Conservation (phyloP, 2,329 filamentous ascomycete genomes). For the Penicillium olsonii region DNA sequence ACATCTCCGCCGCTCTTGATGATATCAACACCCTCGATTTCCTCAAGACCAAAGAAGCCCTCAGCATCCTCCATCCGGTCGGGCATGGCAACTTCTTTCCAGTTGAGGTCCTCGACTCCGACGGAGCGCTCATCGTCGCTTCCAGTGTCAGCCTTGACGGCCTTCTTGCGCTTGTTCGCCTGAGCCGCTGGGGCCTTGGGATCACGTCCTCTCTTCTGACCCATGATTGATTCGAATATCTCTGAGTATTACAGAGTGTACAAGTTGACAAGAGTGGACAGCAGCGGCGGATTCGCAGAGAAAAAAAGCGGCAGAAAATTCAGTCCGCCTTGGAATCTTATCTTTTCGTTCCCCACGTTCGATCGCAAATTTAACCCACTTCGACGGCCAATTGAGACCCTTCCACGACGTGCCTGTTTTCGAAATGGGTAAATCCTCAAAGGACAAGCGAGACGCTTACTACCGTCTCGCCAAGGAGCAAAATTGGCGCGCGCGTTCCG, state of each 20-base stretch:
- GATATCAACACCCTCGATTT: conserved; percentile 89
- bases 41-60: conserved; percentile 88
- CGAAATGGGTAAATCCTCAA: conserved; percentile 91
- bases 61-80: conserved; percentile 86
- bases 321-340: conserved; percentile 35
- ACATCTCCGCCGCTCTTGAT: conserved; percentile 59
- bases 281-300: conserved; percentile 23
- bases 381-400: conserved; percentile 9
- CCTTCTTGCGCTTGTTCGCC: conserved; percentile 40
- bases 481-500: conserved; percentile 93
- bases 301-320: conserved; percentile 42
- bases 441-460: conserved; percentile 97
- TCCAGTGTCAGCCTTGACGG: conserved; percentile 15
- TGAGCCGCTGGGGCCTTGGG: conserved; percentile 29
- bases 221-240: conserved; percentile 27
- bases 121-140: conserved; percentile 31
- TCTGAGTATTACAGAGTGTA: conserved; percentile 1
- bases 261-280: conserved; percentile 5
- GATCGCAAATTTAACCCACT: conserved; percentile 22
- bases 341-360: conserved; percentile 32
- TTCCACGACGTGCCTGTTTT: background rate
- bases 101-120: conserved; percentile 56
- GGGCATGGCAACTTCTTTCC: conserved; percentile 67
- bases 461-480: conserved; percentile 98
- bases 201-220: conserved; percentile 39